A percentile compares a stretch with the other conserved stretches of the same genome.
Conservation (phyloP, 2,329 filamentous ascomycete genomes). For the Aspergillus pseudonomiae region DNA sequence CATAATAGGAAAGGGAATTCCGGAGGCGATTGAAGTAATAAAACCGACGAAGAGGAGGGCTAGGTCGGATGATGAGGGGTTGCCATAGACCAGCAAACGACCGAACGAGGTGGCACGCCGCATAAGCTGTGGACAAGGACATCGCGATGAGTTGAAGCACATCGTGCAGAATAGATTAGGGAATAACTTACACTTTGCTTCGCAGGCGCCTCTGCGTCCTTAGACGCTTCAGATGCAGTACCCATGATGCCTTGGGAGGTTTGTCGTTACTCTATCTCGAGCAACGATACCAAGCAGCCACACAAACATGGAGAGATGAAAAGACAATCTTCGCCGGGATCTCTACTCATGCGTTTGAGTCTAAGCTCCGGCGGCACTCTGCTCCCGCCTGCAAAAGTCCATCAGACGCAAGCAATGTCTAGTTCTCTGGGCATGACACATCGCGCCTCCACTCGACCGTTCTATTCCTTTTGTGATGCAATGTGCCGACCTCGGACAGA, state of each 20-base stretch:
- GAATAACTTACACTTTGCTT: neutral
- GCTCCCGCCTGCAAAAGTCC: neutral
- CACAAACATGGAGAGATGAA: neutral
- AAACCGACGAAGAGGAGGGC: constrained; percentile 30
- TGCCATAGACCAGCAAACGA: constrained; percentile 8
- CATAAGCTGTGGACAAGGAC: neutral
- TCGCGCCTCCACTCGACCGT: neutral
- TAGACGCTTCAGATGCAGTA: neutral
- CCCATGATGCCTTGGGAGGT: neutral
- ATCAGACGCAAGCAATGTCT: neutral
- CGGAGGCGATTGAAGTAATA: constrained; percentile 37
- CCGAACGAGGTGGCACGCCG: neutral
- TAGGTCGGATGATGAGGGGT: constrained; percentile 20
- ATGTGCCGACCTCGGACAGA: neutral
- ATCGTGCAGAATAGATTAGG: neutral
- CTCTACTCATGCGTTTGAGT: neutral
- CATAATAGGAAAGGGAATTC: constrained; percentile 43
- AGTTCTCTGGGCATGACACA: neutral
- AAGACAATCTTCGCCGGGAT: neutral
- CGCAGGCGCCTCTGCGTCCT: neutral
- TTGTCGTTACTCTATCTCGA: neutral
- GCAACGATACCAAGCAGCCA: neutral
- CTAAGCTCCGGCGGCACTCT: neutral
- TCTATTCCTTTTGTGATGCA: neutral
- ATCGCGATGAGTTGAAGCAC: neutral